Evolutionary conservation across 805 yeast genomes (phyloP).

Genomic region (Cyberlindnera sargentensis): DNA sequence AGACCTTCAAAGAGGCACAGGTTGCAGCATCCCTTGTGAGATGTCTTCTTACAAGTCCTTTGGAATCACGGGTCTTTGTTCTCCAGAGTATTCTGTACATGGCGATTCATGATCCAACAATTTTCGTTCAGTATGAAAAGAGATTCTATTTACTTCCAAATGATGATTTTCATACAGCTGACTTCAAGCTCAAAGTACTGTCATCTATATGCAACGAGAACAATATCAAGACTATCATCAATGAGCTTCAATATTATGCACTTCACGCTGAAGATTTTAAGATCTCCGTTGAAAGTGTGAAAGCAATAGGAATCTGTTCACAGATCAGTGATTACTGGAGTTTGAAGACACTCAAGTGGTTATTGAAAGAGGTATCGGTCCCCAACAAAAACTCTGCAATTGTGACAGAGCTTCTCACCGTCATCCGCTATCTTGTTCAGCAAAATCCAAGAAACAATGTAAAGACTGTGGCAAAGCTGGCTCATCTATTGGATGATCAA

Average conservation of each 20-base stretch:
- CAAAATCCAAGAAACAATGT: slow-evolving; percentile 47
- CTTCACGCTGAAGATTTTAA: slow-evolving; percentile 20
- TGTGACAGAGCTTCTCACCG: slow-evolving; percentile 61
- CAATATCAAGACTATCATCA: slow-evolving; percentile 44
- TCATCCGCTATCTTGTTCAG: slow-evolving; percentile 67
- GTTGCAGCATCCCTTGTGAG: slow-evolving; percentile 47
- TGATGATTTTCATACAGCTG: slow-evolving; percentile 40
- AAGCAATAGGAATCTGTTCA: slow-evolving; percentile 57
- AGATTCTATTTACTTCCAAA: slow-evolving; percentile 50
- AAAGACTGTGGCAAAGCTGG: slow-evolving; percentile 47
- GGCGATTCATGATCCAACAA: slow-evolving; percentile 30
- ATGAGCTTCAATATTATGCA: slow-evolving; percentile 59
- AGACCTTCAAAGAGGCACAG: slow-evolving; percentile 38
- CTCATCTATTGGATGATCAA: slow-evolving; percentile 24
- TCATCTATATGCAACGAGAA: slow-evolving; percentile 48
- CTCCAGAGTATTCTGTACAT: slow-evolving; percentile 40
- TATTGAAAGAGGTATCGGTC: slow-evolving; percentile 40
- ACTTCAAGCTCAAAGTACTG: slow-evolving; percentile 53
- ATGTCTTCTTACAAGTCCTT: slow-evolving; percentile 28
- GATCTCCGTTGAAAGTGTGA: slow-evolving; percentile 43
- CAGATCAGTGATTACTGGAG: slow-evolving; percentile 42
- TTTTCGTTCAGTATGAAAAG: slow-evolving; percentile 31
- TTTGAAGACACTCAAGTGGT: slow-evolving; percentile 54
- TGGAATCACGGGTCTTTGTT: slow-evolving; percentile 31
- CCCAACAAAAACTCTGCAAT: slow-evolving; percentile 24